phyloP scores from a whole-genome alignment of 177 flowering plant genomes.

The Vitis hybrid region DNA sequence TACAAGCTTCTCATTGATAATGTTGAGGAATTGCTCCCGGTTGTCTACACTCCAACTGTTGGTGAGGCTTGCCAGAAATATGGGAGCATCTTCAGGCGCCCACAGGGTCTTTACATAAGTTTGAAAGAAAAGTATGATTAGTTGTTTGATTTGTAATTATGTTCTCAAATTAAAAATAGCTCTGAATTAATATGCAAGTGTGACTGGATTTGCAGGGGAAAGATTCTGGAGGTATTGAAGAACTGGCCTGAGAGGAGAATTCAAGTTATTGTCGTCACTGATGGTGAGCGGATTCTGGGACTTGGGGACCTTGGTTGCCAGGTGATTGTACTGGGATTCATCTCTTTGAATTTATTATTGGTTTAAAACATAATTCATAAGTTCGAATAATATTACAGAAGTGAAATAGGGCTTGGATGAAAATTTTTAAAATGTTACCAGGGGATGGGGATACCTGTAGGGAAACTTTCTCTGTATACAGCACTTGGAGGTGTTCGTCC shows the following conservation, averaged over 20 bases:
- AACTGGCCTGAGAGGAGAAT: constrained; percentile 92
- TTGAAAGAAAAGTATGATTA: constrained; percentile 78
- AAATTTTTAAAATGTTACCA: constrained; percentile 26
- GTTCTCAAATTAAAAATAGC: not conserved
- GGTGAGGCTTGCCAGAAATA: constrained; percentile 99
- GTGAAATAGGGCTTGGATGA: not conserved
- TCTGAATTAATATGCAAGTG: not conserved
- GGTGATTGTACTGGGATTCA: constrained; percentile 33
- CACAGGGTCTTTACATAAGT: constrained; percentile 95
- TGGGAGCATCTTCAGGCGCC: constrained; percentile 83
- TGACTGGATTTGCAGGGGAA: constrained; percentile 52
- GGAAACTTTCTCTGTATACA: constrained; percentile 82
- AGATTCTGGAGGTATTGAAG: constrained; percentile 81
- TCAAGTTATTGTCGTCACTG: constrained; percentile 93
- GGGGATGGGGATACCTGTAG: constrained; percentile 99
- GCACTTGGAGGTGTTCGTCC: constrained; percentile 96
- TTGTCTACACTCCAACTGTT: constrained; percentile 93
- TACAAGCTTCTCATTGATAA: constrained; percentile 91
- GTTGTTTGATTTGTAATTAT: constrained; percentile 5
- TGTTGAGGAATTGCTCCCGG: constrained; percentile 89
- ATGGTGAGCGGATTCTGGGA: constrained; percentile 93
- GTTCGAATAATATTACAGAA: not conserved
- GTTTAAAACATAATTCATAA: not conserved
- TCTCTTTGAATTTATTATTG: not conserved
- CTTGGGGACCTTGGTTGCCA: constrained; percentile 98